Base-by-base conservation (phyloP, 2,329 filamentous ascomycete genomes). In the Epichloe sp. region DNA sequence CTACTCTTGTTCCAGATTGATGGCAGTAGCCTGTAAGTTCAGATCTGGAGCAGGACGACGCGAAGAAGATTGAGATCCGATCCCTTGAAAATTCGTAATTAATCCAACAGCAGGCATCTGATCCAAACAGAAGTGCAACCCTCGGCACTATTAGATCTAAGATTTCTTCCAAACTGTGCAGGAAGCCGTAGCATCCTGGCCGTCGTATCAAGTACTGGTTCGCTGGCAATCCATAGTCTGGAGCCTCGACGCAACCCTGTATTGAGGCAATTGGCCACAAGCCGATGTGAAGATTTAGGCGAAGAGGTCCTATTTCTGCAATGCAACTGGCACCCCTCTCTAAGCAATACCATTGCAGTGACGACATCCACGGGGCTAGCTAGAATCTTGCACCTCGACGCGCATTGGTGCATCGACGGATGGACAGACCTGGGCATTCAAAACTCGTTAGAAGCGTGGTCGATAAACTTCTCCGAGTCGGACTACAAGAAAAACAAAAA, bases 61-160 rank as follows among this genome's bases (percentile, higher is more conserved):
- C 23, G 6, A 23, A 43, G 4, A 36, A 36, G 8, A 17, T 12
- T 17, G 6, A 47, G 35, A 44, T 44, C 3, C n/a, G 5, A 31
- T 36, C 19, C 31, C 37, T 41, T 42, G 42, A 11, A 5, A 10
- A 14, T 23, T 40, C n/a, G 23, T 17, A 17, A 34, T 46, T 52
- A 31, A 52, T 41, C 26, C 3, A 17, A 21, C 21, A 12, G 49
- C 44, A 57, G 56, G 35, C 44, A 36, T 31, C 46, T 50, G 51
- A 60, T 83, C 4, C 79, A 87, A 61, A 83, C 76, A 1, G 56
- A 83, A 4, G 60, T 71, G 5, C 80, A 86, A 21, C 77, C 81
- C 4, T 88, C 82, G 49, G 90, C 88, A 5, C 77, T 96, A 31
- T 76, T 96, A 49, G 90, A 96, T 63, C 71, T 96, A 34, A 87